Conservation (phyloP, 2,329 filamentous ascomycete species). For the Fusarium marasasianum region DNA sequence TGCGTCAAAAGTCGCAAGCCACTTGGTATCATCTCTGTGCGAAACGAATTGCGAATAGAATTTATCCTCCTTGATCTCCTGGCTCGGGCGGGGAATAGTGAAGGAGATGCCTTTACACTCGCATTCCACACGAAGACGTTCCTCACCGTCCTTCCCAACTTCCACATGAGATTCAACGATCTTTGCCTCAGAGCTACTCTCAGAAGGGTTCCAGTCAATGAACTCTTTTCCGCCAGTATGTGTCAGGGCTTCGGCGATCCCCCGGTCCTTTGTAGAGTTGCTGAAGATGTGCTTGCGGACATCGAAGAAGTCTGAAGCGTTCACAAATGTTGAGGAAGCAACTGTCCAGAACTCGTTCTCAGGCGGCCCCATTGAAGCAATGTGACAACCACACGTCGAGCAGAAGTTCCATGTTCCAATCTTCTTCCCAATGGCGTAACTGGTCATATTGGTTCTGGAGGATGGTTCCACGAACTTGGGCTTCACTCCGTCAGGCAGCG, state of each 20-base stretch:
- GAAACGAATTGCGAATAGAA: constrained; percentile 49
- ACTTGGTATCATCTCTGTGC: constrained; percentile 51
- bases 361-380: constrained; percentile 48
- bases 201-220: constrained; percentile 49
- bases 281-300: constrained; percentile 51
- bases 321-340: constrained; percentile 52
- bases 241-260: constrained; percentile 50
- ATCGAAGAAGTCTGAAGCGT: constrained; percentile 48
- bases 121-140: constrained; percentile 55
- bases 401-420: constrained; percentile 55
- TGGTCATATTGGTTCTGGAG: constrained; percentile 47
- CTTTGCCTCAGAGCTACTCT: constrained; percentile 40
- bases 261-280: constrained; percentile 49
- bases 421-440: constrained; percentile 47
- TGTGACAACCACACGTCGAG: constrained; percentile 56
- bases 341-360: constrained; percentile 50
- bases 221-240: constrained; percentile 45
- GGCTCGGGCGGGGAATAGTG: constrained; percentile 52
- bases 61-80: constrained; percentile 43
- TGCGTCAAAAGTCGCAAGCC: constrained; percentile 53
- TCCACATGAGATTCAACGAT: constrained; percentile 44
- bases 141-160: constrained; percentile 48
- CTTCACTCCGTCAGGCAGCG: constrained; percentile 46
- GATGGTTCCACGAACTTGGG: constrained; percentile 55
- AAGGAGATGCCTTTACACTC: constrained; percentile 60